Base-by-base conservation (phyloP, 2,329 filamentous ascomycete species). In the Calonectria hawksworthii region DNA sequence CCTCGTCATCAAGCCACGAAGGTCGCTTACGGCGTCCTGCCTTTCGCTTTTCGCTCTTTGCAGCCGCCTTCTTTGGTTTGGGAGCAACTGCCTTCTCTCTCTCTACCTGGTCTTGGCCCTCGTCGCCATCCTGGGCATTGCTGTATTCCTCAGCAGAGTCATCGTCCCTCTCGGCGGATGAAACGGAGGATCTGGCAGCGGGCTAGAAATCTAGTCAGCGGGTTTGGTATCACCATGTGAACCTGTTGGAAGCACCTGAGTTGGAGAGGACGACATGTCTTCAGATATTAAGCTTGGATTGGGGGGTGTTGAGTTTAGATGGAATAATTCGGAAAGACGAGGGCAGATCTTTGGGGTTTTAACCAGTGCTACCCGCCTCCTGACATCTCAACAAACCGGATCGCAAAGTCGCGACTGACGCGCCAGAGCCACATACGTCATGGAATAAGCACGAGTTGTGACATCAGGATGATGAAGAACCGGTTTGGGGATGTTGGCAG, bases 1-100 rank as follows among this genome's bases (percentile, higher is more conserved):
- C 73, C 28, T 75, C 69, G 26, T 75, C 75, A 47, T 80, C 74
- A 34, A 75, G 75, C 44, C 77, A 75, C 13, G 78, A 68, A 30
- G 66, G 73, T 64, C 75, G 70, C 73, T 78, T 80, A 52, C 78
- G 75, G 68, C 77, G 74, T 30, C 72, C 75, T 4, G 70, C 41
- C 59, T 80, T 78, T 26, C 70, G 70, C 78, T 80, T 78, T 70
- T 76, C 78, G 52, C 38, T 68, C 38, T 47, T 47, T 23, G 44
- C 21, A 23, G 44, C 9, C 44, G 32, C 3, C 75, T 78, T 79
- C 54, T 69, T 65, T 2, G 26, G 8, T 70, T 79, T 78, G 30
- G 44, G 65, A 14, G 65, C 65, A 38, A 68, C 65, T n/a, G 44
- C 44, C 8, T 54, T 54, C 23, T 38, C 30, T 38, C 32, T 52